Evolutionary conservation across 2,329 filamentous ascomycete species (phyloP).

Genomic region (Apiospora aurea): DNA sequence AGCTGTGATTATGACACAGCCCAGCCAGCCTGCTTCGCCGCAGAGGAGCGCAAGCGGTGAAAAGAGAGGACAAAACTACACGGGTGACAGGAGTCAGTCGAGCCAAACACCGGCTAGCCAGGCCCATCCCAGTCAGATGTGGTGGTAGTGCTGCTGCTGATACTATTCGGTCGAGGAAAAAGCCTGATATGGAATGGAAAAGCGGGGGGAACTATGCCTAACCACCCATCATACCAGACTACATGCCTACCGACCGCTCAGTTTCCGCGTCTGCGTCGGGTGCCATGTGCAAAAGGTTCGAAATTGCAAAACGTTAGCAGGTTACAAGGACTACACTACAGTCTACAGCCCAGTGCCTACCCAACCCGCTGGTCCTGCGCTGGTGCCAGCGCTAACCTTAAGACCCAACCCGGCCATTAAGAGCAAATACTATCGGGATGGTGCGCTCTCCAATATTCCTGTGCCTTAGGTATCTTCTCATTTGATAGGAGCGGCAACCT

Average conservation of each 20-base stretch:
- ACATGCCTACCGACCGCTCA: neutral
- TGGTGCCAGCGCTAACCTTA: neutral
- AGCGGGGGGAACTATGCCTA: slow-evolving; percentile 19
- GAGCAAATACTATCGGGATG: neutral
- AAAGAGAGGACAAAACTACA: neutral
- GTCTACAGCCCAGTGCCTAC: neutral
- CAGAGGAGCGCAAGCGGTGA: neutral
- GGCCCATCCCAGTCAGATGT: slow-evolving; percentile 9
- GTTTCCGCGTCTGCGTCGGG: neutral
- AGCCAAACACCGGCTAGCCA: neutral
- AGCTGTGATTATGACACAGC: neutral
- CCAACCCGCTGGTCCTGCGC: slow-evolving; percentile 8
- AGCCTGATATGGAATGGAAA: slow-evolving; percentile 10
- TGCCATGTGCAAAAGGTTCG: neutral
- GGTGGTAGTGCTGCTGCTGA: slow-evolving; percentile 4
- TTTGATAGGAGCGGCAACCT: slow-evolving; percentile 1
- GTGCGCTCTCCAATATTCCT: neutral
- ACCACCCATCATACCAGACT: neutral
- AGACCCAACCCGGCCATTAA: slow-evolving; percentile 4
- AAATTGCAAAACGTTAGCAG: neutral
- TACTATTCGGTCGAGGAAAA: slow-evolving; percentile 7
- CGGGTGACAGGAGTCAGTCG: slow-evolving; percentile 10
- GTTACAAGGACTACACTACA: too few relatives aligned
- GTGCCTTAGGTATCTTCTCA: neutral
- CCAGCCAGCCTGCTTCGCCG: neutral